Conservation (phyloP, 352 stramenopile genomes). For the Phytophthora kernoviae region DNA sequence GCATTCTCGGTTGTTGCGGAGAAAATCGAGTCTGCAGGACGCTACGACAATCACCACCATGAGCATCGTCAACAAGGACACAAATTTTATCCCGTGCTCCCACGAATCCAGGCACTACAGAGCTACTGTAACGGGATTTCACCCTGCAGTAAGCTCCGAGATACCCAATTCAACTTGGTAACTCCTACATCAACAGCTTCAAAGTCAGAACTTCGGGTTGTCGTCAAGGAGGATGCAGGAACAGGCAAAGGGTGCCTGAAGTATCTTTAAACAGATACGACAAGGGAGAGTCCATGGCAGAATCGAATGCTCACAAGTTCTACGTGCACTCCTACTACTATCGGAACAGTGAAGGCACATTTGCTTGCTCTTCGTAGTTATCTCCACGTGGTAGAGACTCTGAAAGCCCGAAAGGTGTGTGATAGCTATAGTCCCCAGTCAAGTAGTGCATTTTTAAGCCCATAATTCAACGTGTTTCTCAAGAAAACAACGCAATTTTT, state of each 20-base stretch:
- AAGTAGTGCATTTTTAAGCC: background rate
- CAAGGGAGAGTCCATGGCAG: too few species aligned
- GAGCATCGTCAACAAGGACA: conserved; percentile 5
- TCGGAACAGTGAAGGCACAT: conserved; percentile 2
- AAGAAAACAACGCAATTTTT: background rate
- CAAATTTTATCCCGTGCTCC: conserved; percentile 19
- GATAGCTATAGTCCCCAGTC: background rate
- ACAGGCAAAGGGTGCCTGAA: background rate
- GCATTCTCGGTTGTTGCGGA: conserved; percentile 4
- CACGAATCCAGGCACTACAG: conserved; percentile 17
- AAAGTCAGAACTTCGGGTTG: conserved; percentile 16
- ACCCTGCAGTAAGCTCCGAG: background rate
- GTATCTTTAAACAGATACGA: background rate
- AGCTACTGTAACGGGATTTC: conserved; percentile 7
- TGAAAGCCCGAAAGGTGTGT: conserved; percentile 1
- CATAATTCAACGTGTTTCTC: too few species aligned
- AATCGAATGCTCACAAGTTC: background rate
- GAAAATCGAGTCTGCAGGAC: background rate
- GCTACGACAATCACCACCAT: conserved; percentile 3
- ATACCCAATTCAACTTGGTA: background rate
- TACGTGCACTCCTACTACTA: conserved; percentile 26
- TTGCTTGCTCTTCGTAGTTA: background rate
- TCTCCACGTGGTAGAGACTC: background rate
- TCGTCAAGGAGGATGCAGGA: conserved; percentile 4
- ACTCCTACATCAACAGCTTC: background rate